Evolutionary conservation across 2,329 filamentous ascomycete species (phyloP), one percentile per base, ranked within the genome.

Genomic region (Arthroderma sp.): DNA sequence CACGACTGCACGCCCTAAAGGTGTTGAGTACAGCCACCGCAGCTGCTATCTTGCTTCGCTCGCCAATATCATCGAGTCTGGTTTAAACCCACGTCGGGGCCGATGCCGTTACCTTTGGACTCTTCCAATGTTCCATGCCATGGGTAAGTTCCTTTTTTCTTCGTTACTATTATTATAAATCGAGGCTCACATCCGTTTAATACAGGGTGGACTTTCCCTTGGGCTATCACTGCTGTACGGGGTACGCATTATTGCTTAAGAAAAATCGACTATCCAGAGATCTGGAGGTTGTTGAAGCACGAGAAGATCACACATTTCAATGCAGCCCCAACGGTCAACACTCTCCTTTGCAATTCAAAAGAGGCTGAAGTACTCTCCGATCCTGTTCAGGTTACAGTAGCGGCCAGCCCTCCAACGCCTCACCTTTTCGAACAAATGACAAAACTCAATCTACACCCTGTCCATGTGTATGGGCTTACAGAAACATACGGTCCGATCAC

Each of bases 401-500:
- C 91, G 2, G 91, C 89, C 1, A 88, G 81, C 47, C 91, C 91
- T 4, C 91, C 91, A 0, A 88, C 84, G 0, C 83, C 83, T 1
- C 83, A 91, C 62, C 75, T 98, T 1, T 95, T 98, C 59, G 82
- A 94, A 65, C 81, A 87, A 60, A 98, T 98, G 91, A 83, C 81
- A 47, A 68, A 69, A 4, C 69, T 96, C 5, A 98, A 98, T 58
- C 73, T 98, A 5, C 74, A 81, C 22, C 91, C 91, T 0, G 85
- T 95, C 1, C 91, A 98, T 60, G 87, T 94, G 5, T 98, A 98
- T 61, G 91, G 91, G 34, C 58, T 81, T 55, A 81, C 78, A 1
- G 80, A 96, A 67, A 96, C 89, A 0, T 96, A 96, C 57, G 91
- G 91, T 0, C 91, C 91, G 6, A 89, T 95, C 48, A 96, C 88